phyloP scores from a whole-genome alignment of 148 eudicot genomes.

The Rhododendron vialii region DNA sequence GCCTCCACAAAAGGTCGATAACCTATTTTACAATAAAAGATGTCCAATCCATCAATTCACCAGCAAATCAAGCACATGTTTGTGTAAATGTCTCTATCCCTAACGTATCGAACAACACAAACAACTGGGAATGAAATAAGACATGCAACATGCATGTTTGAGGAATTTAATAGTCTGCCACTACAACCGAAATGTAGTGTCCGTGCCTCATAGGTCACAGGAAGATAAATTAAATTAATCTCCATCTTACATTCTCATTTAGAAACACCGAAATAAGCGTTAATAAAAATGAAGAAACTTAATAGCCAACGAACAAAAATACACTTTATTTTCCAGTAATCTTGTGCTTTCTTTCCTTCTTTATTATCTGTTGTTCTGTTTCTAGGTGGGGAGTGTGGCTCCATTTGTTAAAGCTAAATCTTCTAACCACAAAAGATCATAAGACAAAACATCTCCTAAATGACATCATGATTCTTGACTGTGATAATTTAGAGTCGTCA shows the following conservation, averaged over 20 bases:
- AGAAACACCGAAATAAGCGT: neutral
- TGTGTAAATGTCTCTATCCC: neutral
- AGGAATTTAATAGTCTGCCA: neutral
- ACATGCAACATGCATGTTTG: neutral
- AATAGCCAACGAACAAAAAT: neutral
- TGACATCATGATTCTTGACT: neutral
- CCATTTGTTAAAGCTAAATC: neutral
- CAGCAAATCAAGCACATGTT: neutral
- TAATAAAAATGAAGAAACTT: neutral
- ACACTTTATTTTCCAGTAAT: neutral
- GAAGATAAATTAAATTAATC: neutral
- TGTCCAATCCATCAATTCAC: neutral
- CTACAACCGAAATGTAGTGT: neutral
- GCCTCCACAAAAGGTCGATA: constrained; percentile 97
- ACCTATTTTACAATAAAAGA: constrained; percentile 39
- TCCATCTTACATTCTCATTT: neutral
- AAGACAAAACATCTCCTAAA: neutral
- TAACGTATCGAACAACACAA: neutral
- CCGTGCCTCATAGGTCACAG: neutral
- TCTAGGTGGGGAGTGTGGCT: neutral
- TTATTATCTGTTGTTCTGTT: neutral
- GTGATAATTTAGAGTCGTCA: neutral
- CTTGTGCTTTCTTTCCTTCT: neutral
- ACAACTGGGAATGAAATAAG: neutral
- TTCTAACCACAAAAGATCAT: neutral